Base-by-base conservation (phyloP, 2,329 filamentous ascomycete species). In the Botrytis aclada region DNA sequence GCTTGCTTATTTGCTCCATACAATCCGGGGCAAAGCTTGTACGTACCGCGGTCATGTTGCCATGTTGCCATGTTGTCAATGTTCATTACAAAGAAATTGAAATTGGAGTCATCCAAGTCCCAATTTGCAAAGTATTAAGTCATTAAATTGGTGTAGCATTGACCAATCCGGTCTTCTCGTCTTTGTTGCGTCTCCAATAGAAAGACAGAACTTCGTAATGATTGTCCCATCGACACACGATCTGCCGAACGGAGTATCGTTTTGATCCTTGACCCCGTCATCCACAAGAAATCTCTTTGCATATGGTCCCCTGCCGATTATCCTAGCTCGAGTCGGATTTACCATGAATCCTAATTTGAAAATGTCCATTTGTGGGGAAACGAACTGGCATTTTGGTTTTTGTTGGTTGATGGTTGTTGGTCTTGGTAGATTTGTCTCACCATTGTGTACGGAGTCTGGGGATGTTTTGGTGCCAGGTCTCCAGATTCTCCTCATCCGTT, bases 331-430 rank as follows among this genome's bases (percentile, higher is more conserved):
- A 43, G 61, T 22, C 18, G 39, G 61, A 63, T 20, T 63, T 41
- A n/a, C n/a, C 25, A 63, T 63, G n/a, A 41, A 63, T 43, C 51
- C 14, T 32, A 8, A 29, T 29, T 56, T 29, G 51, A 32, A n/a
- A 51, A 29, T 56, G n/a, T 51, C 22, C 63, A 66, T 66, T 65
- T 66, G 63, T 66, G 63, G 63, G 63, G 63, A 66, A 39, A 66
- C 29, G 43, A 51, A 37, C 20, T 34, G 29, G 39, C 6, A 0
- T 25, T 51, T 25, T 3, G 47, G 10, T 12, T 51, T n/a, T 51
- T 18, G 29, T 45, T 45, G 43, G 43, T 20, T 43, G 22, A 43
- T 43, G 61, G 16, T 3, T 32, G 29, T 34, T 22, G 56, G 29
- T 34, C 56, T 34, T 18, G n/a, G 12, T 22, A 34, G 62, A 45